Percentiles rank a stretch among this genome's conserved stretches.
Conservation (phyloP, 2,329 filamentous ascomycete genomes). For the Fusarium beomiforme region DNA sequence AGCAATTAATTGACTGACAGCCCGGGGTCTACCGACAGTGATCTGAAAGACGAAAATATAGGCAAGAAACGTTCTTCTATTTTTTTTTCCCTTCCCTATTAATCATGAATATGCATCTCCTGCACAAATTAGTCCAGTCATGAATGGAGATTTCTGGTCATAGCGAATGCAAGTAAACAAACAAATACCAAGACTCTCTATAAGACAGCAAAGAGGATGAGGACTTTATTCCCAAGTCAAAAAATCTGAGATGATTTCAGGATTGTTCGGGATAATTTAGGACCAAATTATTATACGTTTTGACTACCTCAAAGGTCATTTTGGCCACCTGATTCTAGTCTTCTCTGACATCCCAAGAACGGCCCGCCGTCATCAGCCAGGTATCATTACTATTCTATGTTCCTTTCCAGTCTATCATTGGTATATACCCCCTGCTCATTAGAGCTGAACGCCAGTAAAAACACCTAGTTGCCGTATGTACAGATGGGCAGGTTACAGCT, state of each 20-base stretch:
- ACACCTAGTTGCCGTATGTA: not conserved
- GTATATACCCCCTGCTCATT: not conserved
- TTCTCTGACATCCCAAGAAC: no score
- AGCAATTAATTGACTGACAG: slow-evolving; percentile 8
- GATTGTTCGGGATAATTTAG: no score
- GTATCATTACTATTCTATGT: slow-evolving; percentile 6
- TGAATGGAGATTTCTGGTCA: fast-evolving
- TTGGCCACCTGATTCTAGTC: no score
- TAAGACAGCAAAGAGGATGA: not conserved
- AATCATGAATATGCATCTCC: not conserved
- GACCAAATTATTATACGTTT: no score
- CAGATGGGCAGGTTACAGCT: not conserved
- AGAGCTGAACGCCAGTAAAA: not conserved
- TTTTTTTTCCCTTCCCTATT: no score
- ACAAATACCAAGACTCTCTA: not conserved
- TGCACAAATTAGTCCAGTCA: not conserved
- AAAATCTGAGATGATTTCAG: no score
- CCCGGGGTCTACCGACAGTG: not conserved
- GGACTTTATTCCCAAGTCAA: no score
- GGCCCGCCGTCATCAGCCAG: not conserved
- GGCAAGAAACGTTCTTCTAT: not conserved
- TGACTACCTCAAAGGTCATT: no score
- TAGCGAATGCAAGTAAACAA: not conserved
- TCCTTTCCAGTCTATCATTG: not conserved
- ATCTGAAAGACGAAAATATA: not conserved